These are phyloP conservation scores for Sclerospora graminicola DNA, from an alignment of 352 stramenopile genomes.

Conservation along the genomic window DNA sequence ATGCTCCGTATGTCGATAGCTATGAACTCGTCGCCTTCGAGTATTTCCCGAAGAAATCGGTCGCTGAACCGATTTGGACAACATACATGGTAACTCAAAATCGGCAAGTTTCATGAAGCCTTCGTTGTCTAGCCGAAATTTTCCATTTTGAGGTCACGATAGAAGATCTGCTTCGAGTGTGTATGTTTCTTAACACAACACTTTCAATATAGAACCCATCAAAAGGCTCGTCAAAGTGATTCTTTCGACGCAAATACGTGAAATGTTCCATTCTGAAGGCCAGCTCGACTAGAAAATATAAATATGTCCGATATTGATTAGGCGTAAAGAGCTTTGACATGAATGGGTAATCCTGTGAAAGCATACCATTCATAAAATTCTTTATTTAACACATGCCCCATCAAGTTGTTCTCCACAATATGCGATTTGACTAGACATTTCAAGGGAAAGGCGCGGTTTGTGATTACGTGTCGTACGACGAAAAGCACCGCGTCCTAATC, in stretches of 20 bases:
- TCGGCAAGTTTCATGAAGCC: conserved; percentile 88
- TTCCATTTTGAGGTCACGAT: conserved; percentile 86
- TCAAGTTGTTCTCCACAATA: conserved; percentile 87
- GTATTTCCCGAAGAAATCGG: too few species aligned
- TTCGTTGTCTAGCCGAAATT: conserved; percentile 83
- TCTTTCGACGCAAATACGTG: conserved; percentile 80
- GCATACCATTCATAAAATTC: conserved; percentile 86
- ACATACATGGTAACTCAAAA: conserved; percentile 88
- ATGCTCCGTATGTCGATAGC: too few species aligned
- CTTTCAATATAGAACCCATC: conserved; percentile 84
- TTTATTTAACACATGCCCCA: conserved; percentile 89
- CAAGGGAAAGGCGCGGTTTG: conserved; percentile 75
- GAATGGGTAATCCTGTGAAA: conserved; percentile 83
- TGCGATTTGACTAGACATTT: conserved; percentile 88
- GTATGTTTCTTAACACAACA: conserved; percentile 85
- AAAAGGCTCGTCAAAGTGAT: conserved; percentile 65
- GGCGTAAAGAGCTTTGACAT: conserved; percentile 86
- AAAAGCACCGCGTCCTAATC: conserved; percentile 80
- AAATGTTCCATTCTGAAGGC: conserved; percentile 88
- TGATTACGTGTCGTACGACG: conserved; percentile 52
- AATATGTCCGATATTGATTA: conserved; percentile 84
- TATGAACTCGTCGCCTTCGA: too few species aligned
- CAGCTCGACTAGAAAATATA: conserved; percentile 90
- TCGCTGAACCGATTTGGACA: too few species aligned
- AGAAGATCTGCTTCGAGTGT: conserved; percentile 84